These are phyloP conservation scores for Aphanomyces cochlioides DNA, from an alignment of 352 stramenopile genomes.

Conservation along the genomic window DNA sequence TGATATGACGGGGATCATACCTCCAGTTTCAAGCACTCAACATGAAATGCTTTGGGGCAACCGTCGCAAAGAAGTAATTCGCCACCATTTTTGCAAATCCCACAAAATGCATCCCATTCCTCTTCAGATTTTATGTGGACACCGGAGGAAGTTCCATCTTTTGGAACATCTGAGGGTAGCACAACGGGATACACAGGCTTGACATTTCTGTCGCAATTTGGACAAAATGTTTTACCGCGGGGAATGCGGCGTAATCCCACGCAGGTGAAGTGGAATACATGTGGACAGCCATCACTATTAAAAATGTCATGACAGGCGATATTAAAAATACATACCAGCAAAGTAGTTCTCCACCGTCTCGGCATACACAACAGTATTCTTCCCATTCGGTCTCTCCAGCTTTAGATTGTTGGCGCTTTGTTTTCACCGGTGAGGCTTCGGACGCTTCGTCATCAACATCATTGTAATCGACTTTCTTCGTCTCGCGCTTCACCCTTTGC, in stretches of 20 bases:
- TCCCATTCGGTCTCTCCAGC: constrained; percentile 24
- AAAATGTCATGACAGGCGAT: background rate
- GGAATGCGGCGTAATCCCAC: constrained; percentile 51
- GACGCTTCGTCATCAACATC: constrained; percentile 57
- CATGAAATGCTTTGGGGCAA: constrained; percentile 90
- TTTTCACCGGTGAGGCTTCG: constrained; percentile 10
- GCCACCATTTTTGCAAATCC: constrained; percentile 76
- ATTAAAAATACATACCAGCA: constrained; percentile 22
- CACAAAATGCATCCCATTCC: constrained; percentile 87
- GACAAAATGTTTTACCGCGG: constrained; percentile 82
- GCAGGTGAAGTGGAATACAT: constrained; percentile 27
- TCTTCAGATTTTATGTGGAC: constrained; percentile 49
- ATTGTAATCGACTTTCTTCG: constrained; percentile 36
- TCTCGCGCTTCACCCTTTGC: constrained; percentile 34
- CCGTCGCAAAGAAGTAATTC: constrained; percentile 88
- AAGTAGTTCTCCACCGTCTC: constrained; percentile 23
- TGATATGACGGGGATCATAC: constrained; percentile 25
- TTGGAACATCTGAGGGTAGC: background rate
- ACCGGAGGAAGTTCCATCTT: constrained; percentile 27
- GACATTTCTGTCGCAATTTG: constrained; percentile 65
- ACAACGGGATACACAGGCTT: constrained; percentile 56
- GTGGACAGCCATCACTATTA: constrained; percentile 23
- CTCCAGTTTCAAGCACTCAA: constrained; percentile 73
- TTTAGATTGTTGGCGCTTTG: background rate
- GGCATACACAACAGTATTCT: constrained; percentile 31